A percentile compares a stretch with the other conserved stretches of the same genome.
Conservation (phyloP, 2,329 filamentous ascomycete species). For the Byssochlamys sp. region DNA sequence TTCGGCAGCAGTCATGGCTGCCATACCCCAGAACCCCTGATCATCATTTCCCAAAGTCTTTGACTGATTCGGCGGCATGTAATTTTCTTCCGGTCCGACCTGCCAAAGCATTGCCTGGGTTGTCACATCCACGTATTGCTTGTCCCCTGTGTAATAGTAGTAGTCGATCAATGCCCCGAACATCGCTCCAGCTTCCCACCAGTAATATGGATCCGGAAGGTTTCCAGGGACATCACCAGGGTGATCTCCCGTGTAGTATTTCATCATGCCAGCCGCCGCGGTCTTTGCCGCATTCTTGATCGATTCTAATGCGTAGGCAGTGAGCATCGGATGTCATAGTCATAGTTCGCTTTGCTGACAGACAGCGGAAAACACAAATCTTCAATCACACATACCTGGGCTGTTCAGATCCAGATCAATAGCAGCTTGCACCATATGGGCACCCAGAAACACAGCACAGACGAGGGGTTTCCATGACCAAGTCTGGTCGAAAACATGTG, state of each 20-base stretch:
- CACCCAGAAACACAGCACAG: conserved; percentile 11
- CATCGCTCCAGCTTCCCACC: conserved; percentile 64
- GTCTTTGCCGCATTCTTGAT: conserved; percentile 35
- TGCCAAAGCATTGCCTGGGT: conserved; percentile 61
- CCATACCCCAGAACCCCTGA: conserved; percentile 68
- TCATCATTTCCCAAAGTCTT: conserved; percentile 38
- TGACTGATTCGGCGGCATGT: conserved; percentile 54
- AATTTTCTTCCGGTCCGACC: conserved; percentile 59
- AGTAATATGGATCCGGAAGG: conserved; percentile 34
- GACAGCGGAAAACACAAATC: background rate
- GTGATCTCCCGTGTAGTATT: conserved; percentile 39
- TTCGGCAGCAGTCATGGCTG: conserved; percentile 66
- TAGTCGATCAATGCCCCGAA: conserved; percentile 61
- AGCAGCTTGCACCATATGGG: conserved; percentile 12
- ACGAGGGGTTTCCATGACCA: conserved; percentile 8
- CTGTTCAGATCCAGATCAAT: conserved; percentile 17
- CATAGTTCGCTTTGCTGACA: too few relatives aligned
- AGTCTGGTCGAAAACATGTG: background rate
- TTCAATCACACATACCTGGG: conserved; percentile 12
- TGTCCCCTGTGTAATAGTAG: conserved; percentile 69
- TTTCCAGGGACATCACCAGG: conserved; percentile 38
- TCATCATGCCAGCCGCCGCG: conserved; percentile 18
- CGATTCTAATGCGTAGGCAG: conserved; percentile 19
- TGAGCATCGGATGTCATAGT: background rate
- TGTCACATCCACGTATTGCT: conserved; percentile 59